Conservation (phyloP, 2,329 filamentous ascomycete species). For the Furcasterigmium furcatum region DNA sequence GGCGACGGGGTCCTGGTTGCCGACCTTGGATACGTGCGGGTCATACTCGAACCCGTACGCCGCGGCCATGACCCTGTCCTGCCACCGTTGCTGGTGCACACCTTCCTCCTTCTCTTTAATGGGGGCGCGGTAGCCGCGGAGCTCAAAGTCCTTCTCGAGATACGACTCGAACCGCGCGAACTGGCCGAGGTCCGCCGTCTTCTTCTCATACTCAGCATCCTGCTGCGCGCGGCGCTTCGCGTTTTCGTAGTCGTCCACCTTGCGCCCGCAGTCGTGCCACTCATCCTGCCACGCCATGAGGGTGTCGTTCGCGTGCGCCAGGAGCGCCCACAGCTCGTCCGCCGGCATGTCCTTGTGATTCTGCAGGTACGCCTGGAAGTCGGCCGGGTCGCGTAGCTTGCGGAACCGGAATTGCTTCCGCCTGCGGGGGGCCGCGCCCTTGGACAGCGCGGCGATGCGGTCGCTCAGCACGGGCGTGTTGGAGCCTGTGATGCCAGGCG, state of each 20-base stretch:
- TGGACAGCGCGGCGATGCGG: not conserved
- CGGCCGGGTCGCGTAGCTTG: slow-evolving; percentile 47
- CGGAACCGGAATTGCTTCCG: slow-evolving; percentile 37
- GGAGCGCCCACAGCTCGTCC: slow-evolving; percentile 38
- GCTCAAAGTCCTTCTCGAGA: slow-evolving; percentile 48
- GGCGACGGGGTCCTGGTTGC: slow-evolving; percentile 54
- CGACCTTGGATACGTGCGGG: slow-evolving; percentile 52
- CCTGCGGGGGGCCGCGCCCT: not conserved
- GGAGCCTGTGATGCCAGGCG: slow-evolving; percentile 15
- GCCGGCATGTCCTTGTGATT: slow-evolving; percentile 46
- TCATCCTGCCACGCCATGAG: slow-evolving; percentile 53
- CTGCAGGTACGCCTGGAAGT: slow-evolving; percentile 45
- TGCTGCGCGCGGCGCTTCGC: slow-evolving; percentile 46
- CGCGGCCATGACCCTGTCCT: slow-evolving; percentile 57
- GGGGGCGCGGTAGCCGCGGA: slow-evolving; percentile 48
- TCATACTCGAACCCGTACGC: slow-evolving; percentile 62
- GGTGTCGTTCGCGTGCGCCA: slow-evolving; percentile 41
- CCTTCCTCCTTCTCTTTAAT: slow-evolving; percentile 34
- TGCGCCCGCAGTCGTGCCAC: slow-evolving; percentile 44
- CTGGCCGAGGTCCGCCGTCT: slow-evolving; percentile 35
- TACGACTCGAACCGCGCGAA: slow-evolving; percentile 32
- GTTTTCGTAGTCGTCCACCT: slow-evolving; percentile 57
- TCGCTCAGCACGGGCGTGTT: slow-evolving; percentile 28
- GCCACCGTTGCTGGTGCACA: slow-evolving; percentile 34
- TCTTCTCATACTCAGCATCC: slow-evolving; percentile 43